These are phyloP conservation scores for Penicillium odoratum DNA, from an alignment of 495 filamentous ascomycete genomes.

Conservation along the genomic window DNA sequence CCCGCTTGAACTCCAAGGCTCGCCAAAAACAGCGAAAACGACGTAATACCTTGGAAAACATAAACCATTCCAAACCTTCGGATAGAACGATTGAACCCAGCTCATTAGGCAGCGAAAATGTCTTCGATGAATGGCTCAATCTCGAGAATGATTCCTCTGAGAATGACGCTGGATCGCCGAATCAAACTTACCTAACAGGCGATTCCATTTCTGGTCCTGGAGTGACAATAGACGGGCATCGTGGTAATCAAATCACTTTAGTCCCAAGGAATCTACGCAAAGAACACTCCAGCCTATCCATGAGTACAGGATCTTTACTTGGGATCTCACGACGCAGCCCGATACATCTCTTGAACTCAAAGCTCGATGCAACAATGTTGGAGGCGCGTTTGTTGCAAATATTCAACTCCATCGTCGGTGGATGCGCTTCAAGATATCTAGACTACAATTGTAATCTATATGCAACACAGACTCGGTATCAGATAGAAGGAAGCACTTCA, in stretches of 20 bases:
- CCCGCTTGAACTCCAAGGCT: conserved; percentile 4
- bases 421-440: conserved; percentile 24
- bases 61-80: background rate
- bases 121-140: conserved; percentile 17
- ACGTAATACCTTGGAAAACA: background rate
- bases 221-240: background rate
- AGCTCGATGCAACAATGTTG: conserved; percentile 20
- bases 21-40: conserved; percentile 7
- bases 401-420: conserved; percentile 23
- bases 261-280: background rate
- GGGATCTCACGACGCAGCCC: conserved; percentile 19
- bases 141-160: conserved; percentile 7
- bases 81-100: background rate
- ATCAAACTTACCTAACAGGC: background rate
- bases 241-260: background rate
- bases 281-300: background rate
- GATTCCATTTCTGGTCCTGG: background rate
- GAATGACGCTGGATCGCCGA: background rate
- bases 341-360: conserved; percentile 26
- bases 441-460: conserved; percentile 26
- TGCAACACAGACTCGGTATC: conserved; percentile 17
- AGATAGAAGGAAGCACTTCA: conserved; percentile 13
- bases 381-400: conserved; percentile 20
- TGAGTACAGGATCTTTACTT: background rate
- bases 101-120: background rate